A percentile compares a stretch with the other conserved stretches of the same genome.
phyloP scores from a whole-genome alignment of 306 rosid genomes.

The Pachyrhizus erosus region DNA sequence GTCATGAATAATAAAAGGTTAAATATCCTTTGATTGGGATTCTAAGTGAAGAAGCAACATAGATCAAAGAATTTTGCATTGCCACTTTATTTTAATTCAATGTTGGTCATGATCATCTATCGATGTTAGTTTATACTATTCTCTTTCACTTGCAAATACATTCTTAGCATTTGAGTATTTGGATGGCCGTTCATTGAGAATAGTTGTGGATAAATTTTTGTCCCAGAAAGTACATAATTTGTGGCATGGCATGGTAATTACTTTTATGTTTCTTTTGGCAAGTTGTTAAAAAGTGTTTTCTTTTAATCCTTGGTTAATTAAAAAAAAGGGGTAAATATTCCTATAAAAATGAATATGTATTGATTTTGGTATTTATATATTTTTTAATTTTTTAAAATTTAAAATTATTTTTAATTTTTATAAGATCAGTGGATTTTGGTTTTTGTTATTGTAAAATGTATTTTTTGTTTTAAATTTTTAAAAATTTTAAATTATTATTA shows the following conservation, averaged over 20 bases:
- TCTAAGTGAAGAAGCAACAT: constrained; percentile 48
- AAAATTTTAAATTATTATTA: no score
- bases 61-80: constrained; percentile 50
- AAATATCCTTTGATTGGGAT: constrained; percentile 48
- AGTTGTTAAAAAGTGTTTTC: not conserved
- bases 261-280: not conserved
- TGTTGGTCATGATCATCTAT: constrained; percentile 37
- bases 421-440: no score
- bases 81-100: constrained; percentile 46
- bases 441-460: no score
- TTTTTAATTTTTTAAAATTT: no score
- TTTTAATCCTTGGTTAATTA: not conserved
- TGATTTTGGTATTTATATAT: no score
- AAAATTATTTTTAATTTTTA: no score
- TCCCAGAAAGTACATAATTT: not conserved
- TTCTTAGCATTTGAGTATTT: not conserved
- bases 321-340: no score
- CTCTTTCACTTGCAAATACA: not conserved
- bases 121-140: not conserved
- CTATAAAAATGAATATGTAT: no score
- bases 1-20: constrained; percentile 54
- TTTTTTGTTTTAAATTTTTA: no score
- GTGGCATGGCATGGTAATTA: not conserved
- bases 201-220: not conserved
- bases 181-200: not conserved